Conservation (phyloP, 331 rosid species). For the Erythrophleum ivorense region DNA sequence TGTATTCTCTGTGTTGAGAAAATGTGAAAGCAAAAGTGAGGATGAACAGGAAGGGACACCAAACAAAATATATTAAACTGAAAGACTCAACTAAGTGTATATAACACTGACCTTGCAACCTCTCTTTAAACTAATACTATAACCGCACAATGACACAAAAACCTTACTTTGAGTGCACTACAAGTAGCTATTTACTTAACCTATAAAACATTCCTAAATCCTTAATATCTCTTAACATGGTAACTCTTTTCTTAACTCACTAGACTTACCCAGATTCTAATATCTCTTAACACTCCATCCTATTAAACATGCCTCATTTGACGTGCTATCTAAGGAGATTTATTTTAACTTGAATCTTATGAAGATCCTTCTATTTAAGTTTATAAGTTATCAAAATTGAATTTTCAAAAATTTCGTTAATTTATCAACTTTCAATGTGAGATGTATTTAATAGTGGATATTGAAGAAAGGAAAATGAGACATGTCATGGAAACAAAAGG, state of each 20-base stretch:
- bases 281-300: background rate
- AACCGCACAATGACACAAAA: background rate
- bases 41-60: background rate
- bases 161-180: background rate
- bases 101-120: background rate
- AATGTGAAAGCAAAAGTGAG: background rate
- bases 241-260: background rate
- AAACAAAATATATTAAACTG: background rate
- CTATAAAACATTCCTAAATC: background rate
- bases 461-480: constrained; percentile 12
- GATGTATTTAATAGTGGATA: background rate
- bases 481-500: background rate
- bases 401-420: background rate
- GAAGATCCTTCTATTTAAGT: background rate
- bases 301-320: background rate
- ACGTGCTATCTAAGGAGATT: background rate
- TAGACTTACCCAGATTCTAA: background rate
- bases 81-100: background rate
- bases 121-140: background rate
- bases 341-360: background rate
- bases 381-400: background rate
- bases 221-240: background rate
- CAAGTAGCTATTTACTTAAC: background rate
- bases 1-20: background rate
- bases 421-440: background rate